Conservation (phyloP, 805 yeast species). For the Saccharomyces jurei region DNA sequence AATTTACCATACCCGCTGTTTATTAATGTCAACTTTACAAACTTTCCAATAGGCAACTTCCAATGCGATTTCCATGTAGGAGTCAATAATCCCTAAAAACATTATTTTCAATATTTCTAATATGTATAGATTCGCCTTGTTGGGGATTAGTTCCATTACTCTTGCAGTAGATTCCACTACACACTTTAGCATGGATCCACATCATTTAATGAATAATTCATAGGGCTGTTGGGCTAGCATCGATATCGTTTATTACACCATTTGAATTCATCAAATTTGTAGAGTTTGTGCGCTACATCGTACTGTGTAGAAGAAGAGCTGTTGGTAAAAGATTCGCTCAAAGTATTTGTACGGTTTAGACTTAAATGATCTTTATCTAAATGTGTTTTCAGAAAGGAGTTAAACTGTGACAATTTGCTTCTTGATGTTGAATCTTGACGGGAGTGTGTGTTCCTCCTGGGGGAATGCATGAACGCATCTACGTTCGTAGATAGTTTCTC, state of each 20-base stretch:
- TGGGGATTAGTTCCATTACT: slow-evolving; percentile 62
- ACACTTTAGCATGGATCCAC: slow-evolving; percentile 62
- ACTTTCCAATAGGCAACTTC: slow-evolving; percentile 55
- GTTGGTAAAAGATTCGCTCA: not conserved
- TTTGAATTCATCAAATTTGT: not conserved
- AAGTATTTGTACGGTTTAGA: slow-evolving; percentile 16
- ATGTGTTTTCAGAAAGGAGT: slow-evolving; percentile 48
- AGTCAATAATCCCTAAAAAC: slow-evolving; percentile 60
- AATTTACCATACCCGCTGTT: slow-evolving; percentile 30
- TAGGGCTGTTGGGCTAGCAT: not conserved
- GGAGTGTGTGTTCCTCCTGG: not conserved
- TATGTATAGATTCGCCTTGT: slow-evolving; percentile 51
- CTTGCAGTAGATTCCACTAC: slow-evolving; percentile 74
- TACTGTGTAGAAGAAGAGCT: not conserved
- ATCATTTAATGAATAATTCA: slow-evolving; percentile 31
- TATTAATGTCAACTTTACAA: slow-evolving; percentile 30
- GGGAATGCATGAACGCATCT: not conserved
- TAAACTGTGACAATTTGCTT: slow-evolving; percentile 44
- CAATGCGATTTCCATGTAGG: slow-evolving; percentile 66
- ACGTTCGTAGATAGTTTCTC: slow-evolving; percentile 11
- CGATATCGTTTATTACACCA: not conserved
- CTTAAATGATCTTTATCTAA: slow-evolving; percentile 37
- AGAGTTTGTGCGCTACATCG: not conserved
- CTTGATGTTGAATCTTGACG: slow-evolving; percentile 12
- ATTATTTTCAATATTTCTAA: slow-evolving; percentile 60